Conservation (phyloP, 2,329 filamentous ascomycete species). For the Dryadomyces quercus-mongolicae region DNA sequence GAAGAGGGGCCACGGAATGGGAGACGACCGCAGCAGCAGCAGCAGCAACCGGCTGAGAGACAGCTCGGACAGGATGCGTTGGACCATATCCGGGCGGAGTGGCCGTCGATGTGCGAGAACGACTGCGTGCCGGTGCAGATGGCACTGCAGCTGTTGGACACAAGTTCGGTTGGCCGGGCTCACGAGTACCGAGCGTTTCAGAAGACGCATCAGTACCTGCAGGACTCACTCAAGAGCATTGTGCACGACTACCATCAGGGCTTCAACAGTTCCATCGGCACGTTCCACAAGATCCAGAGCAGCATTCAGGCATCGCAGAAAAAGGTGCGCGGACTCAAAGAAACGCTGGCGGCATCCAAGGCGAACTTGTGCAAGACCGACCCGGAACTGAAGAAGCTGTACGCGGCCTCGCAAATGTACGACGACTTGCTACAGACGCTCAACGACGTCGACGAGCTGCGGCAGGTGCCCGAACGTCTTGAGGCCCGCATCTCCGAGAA, state of each 20-base stretch:
- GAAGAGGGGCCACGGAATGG: constrained; percentile 4
- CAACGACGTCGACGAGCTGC: constrained; percentile 74
- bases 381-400: constrained; percentile 82
- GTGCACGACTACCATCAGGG: constrained; percentile 98
- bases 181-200: constrained; percentile 80
- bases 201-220: constrained; percentile 74
- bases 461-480: constrained; percentile 79
- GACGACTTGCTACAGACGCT: constrained; percentile 80
- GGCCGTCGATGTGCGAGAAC: constrained; percentile 81
- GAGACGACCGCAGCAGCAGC: constrained; percentile 11
- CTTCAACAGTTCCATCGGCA: constrained; percentile 97
- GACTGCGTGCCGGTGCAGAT: constrained; percentile 90
- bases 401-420: constrained; percentile 77
- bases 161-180: constrained; percentile 82
- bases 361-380: constrained; percentile 72
- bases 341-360: constrained; percentile 72
- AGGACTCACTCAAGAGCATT: constrained; percentile 83
- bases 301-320: constrained; percentile 84
- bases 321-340: constrained; percentile 69
- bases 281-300: constrained; percentile 95
- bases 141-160: constrained; percentile 88
- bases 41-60: constrained; percentile 18
- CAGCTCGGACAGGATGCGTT: constrained; percentile 52
- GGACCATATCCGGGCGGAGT: constrained; percentile 74
- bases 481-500: constrained; percentile 96